Base-by-base conservation (phyloP, 768 basidiomycete genomes). In the Arthromyces matolae region DNA sequence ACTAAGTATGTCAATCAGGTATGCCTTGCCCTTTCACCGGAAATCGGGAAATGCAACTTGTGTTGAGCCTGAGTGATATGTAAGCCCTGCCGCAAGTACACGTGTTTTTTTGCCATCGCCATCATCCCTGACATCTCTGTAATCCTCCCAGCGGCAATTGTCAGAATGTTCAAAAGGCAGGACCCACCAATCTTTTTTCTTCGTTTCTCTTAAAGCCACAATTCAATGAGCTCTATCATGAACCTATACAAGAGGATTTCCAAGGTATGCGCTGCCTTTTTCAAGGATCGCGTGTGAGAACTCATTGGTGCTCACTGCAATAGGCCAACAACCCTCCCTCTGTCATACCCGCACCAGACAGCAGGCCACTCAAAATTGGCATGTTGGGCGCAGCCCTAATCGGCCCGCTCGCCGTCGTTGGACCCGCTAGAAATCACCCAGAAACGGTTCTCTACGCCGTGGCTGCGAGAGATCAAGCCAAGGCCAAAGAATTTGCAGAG, bases 381-480 rank as follows among this genome's bases (percentile, higher is more conserved):
- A 54, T 65, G 13, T 45, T 67, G 16, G 64, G 65, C 20, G 64
- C 64, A 31, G 65, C 65, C 14, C 39, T 43, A 14, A 67, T 67
- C 16, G 64, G 60, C n/a, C 63, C 65, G 14, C 5, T 36, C 9
- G 61, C 59, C 5, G 45, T 61, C 14, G 70, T 85, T 28, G 47
- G 50, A 2, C 81, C 83, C 5, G 76, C 74, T 0, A 70, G 63
- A 42, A 73, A 65, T 45, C 83, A 85, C 47, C 66, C 78, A 0
- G 84, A 81, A 50, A 79, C 74, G 1, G 70, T 76, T 9, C 61
- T 86, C 1, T 64, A 71, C 32, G 84, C 77, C 1, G 72, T 86
- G 4, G 84, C 82, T 1, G 77, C 84, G 4, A 71, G 84, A n/a
- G 75, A 73, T 58, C 61, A 72, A 18, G 53, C 49, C 5, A 67